phyloP scores from a whole-genome alignment of 345 rosid genomes.

The Eucalyptus regnans region DNA sequence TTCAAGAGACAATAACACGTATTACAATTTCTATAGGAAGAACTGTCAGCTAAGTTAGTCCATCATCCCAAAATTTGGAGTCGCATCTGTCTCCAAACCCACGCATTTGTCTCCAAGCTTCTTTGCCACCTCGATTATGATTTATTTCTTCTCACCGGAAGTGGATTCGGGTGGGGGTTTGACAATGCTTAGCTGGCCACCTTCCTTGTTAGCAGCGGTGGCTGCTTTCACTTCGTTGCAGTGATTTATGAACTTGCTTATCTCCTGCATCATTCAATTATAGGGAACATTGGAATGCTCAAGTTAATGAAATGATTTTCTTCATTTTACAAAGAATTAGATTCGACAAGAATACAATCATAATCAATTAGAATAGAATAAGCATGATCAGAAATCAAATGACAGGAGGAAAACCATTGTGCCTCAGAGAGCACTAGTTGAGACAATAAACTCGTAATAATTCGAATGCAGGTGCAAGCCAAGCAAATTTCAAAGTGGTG shows the following conservation, averaged over 20 bases:
- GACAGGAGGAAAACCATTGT: background rate
- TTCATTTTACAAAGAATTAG: background rate
- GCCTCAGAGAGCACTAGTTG: background rate
- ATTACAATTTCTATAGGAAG: background rate
- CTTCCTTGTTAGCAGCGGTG: conserved; percentile 63
- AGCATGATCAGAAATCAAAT: background rate
- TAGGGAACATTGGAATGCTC: background rate
- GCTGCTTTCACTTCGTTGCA: conserved; percentile 87
- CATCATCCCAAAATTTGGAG: background rate
- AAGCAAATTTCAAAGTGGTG: background rate
- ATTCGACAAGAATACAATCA: background rate
- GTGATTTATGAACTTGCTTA: conserved; percentile 77
- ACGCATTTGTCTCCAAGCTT: background rate
- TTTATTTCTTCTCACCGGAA: conserved; percentile 24
- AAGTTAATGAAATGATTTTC: background rate
- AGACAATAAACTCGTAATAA: background rate
- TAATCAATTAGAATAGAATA: background rate
- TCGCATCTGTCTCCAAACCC: background rate
- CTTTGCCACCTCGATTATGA: background rate
- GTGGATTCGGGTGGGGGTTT: conserved; percentile 30
- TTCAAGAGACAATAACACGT: background rate
- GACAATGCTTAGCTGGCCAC: conserved; percentile 62
- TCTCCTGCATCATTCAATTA: conserved; percentile 27
- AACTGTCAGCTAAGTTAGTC: background rate
- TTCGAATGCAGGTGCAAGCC: background rate